Base-by-base conservation (phyloP, 2,329 filamentous ascomycete genomes). In the Hypoxylon sp. region DNA sequence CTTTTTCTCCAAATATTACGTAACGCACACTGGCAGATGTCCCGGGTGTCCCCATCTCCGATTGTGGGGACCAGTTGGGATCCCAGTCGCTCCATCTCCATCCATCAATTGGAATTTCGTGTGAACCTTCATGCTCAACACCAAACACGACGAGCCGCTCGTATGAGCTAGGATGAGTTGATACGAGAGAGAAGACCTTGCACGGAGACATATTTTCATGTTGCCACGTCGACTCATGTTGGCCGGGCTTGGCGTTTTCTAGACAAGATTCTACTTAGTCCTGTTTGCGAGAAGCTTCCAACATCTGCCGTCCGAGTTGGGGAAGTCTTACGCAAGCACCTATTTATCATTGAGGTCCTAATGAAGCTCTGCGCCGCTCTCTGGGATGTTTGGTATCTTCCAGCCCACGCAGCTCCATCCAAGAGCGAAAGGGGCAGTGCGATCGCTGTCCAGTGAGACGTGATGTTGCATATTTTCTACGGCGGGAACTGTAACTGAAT, bases 311-410 rank as follows among this genome's bases (percentile, higher is more conserved):
- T 59, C 45, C 32, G 44, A 51, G 12, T 48, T 46, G 56, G 58
- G 40, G 46, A 67, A 69, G 64, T 67, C 61, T 60, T 67, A 50
- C 51, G 53, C 55, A 69, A 69, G 67, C 64, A 67, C 57, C 67
- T 69, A 69, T 67, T 65, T 69, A 67, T 67, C 67, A 64, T 56
- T 40, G 36, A 32, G 51, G 50, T 32, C 38, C 64, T 38, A 48
- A 30, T 54, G 52, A 53, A n/a, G 28, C 42, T 53, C 33, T 36
- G 46, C 33, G 24, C 65, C 51, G 24, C 45, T 56, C 32, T 50
- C 48, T 36, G 38, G 48, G 20, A 48, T 59, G 59, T 61, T 59
- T 45, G 16, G 52, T 54, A 33, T 61, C 59, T 69, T 46, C 44
- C 50, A 49, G 18, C 38, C 50, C 38, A 30, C 32, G 28, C 46